Evolutionary conservation across 805 yeast species (phyloP), one percentile per base, ranked within the genome.

Genomic region (Komagataella mondaviorum): DNA sequence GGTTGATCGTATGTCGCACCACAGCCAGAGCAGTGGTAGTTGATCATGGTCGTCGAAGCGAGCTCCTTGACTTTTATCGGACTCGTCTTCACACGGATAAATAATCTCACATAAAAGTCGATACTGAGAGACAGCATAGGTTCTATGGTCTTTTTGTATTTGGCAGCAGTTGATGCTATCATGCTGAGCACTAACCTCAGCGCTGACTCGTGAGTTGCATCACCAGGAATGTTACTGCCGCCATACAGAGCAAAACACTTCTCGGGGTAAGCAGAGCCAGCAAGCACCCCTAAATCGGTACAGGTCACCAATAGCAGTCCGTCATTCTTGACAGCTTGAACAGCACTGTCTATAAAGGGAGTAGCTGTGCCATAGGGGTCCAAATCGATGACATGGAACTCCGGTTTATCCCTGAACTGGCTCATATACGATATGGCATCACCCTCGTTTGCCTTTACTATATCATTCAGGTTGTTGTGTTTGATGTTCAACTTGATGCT

Each of bases 291-390:
- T 14, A 95, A 75, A 68, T 93, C 99, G 0, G 99, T 93, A 65
- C 99, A 93, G 0, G 99, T 93, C 3, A 93, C 91, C 49, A 93
- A 70, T 56, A 93, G 67, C 46, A 93, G 60, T 1, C 98, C 99
- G 52, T 83, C 90, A 57, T 90, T 89, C 49, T 76, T 77, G n/a
- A 90, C 77, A 36, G 83, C 71, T 60, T 88, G 95, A 36, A 93
- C 71, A 0, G 98, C 97, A 36, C 93, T 80, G 64, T 93, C 99
- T 24, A 93, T 74, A 63, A 93, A 93, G 6, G 99, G 99, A 0
- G 96, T 80, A 0, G 96, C 99, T 0, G 97, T 85, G 30, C 99
- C 99, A 63, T 93, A 93, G 0, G 99, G 99, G 66, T 93, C 99
- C 50, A 93, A 73, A 67, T 93, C 99, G 53, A 93, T 80, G 3